Percentiles rank a stretch among this genome's conserved stretches.
Conservation (phyloP, 306 rosid genomes). For the Lagenaria siceraria region DNA sequence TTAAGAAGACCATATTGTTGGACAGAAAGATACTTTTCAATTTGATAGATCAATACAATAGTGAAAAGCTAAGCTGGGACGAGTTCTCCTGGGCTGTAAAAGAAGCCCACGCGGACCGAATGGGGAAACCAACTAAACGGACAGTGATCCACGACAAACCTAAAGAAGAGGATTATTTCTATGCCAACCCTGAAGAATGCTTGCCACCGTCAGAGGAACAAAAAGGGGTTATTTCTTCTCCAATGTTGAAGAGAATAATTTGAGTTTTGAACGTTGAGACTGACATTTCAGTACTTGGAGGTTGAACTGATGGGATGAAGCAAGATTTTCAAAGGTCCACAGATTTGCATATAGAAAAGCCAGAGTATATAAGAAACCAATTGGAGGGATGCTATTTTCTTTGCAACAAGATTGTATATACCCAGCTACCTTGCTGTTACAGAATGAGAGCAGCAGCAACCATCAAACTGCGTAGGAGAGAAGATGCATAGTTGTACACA, state of each 20-base stretch:
- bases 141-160: conserved; percentile 23
- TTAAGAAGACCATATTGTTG: conserved; percentile 19
- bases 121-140: conserved; percentile 20
- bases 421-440: neutral
- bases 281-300: neutral
- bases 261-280: neutral
- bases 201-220: conserved; percentile 16
- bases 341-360: neutral
- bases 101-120: conserved; percentile 21
- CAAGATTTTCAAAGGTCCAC: neutral
- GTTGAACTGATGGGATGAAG: neutral
- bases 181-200: conserved; percentile 30
- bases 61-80: conserved; percentile 28
- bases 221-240: neutral
- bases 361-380: neutral
- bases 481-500: neutral
- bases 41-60: conserved; percentile 21
- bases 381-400: neutral
- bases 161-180: conserved; percentile 33
- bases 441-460: neutral
- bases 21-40: conserved; percentile 17
- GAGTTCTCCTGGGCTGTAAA: conserved; percentile 27
- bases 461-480: neutral
- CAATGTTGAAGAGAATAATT: neutral
- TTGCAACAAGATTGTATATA: neutral